Base-by-base conservation (phyloP, 805 yeast genomes). In the Metahyphopichia silvanorum region DNA sequence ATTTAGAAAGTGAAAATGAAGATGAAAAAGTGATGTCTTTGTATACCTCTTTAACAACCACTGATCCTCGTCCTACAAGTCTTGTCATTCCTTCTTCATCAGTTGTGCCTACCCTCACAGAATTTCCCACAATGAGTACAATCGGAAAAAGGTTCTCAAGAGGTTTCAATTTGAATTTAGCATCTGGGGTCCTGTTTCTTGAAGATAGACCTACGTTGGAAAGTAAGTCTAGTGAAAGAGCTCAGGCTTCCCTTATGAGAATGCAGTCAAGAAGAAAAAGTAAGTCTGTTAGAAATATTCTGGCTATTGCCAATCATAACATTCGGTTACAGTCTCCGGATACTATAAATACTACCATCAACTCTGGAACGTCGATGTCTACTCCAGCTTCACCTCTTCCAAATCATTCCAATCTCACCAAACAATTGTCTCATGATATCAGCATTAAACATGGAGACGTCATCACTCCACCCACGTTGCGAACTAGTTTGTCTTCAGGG, bases 21-120 rank as follows among this genome's bases (percentile, higher is more conserved):
- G 85, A 80, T 51, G 86, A 80, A 43, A 75, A 77, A 9, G 81
- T 79, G 0, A 78, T 80, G 85, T 77, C 85, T 0, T 52, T 79
- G 15, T 79, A 79, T 46, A 72, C 82, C 0, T 73, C 81, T 0
- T 51, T 79, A 47, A 62, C 63, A 27, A 64, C 60, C 13, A 56
- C 55, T 27, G 58, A 50, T 13, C 27, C 34, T 4, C 39, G 38
- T 33, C 39, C 28, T 19, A 33, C 21, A 2, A 21, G 11, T 10
- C 15, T 25, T 8, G 6, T n/a, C 12, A 11, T 18, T 12, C 12
- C 12, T 17, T n/a, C 23, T 12, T 21, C 30, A 8, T 20, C 23
- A 11, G 50, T 53, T 1, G 70, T 66, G 9, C 73, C 73, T 0
- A 66, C 73, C 0, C 47, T 66, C 14, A 60, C 66, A 5, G 73